Evolutionary conservation across 345 rosid species (phyloP).

Genomic region (Salix suchowensis): DNA sequence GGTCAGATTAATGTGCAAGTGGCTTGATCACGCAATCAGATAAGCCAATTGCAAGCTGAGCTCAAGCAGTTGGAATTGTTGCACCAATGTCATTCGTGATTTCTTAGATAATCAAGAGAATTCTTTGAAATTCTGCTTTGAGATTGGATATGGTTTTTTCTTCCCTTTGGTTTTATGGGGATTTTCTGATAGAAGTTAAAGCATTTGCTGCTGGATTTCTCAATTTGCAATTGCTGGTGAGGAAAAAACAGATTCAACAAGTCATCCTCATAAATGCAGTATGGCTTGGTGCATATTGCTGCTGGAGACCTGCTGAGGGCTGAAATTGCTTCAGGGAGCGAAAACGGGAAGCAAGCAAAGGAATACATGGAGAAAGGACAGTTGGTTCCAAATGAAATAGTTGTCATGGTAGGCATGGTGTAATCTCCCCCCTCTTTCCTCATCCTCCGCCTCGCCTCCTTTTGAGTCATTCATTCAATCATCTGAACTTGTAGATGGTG

Average conservation of each 20-base stretch:
- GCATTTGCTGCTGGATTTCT: conserved; percentile 2
- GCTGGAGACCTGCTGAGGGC: conserved; percentile 87
- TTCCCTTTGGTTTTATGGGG: background rate
- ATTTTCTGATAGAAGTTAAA: conserved; percentile 9
- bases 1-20: background rate
- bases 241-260: conserved; percentile 21
- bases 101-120: background rate
- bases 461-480: conserved; percentile 1
- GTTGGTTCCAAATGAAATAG: conserved; percentile 72
- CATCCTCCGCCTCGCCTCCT: background rate
- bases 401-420: conserved; percentile 46
- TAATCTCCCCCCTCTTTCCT: background rate
- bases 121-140: background rate
- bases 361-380: conserved; percentile 84
- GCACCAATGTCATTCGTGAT: background rate
- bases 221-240: conserved; percentile 14
- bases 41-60: background rate
- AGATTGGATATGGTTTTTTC: background rate
- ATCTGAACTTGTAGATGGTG: conserved; percentile 55
- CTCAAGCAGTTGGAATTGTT: background rate
- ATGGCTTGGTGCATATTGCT: conserved; percentile 84
- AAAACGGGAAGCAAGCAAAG: conserved; percentile 76
- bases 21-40: background rate
- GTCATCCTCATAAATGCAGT: conserved; percentile 57
- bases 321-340: conserved; percentile 75